Evolutionary conservation across 2,329 filamentous ascomycete genomes (phyloP).

Genomic region (Talaromyces islandicus): DNA sequence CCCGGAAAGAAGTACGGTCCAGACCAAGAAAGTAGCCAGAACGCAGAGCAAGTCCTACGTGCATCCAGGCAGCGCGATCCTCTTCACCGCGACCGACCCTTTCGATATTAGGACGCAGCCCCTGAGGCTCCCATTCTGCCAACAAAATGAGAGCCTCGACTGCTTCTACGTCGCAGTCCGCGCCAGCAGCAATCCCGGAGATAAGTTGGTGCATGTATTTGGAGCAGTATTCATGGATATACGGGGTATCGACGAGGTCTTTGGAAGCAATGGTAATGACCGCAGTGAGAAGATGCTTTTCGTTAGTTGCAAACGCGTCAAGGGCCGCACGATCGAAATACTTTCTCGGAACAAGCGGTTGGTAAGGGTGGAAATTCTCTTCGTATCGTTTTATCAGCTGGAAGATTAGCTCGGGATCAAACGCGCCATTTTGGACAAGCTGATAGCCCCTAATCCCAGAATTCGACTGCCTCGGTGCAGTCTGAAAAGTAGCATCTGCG

Average conservation of each 20-base stretch:
- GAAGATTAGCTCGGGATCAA: conserved; percentile 46
- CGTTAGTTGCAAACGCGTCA: conserved; percentile 52
- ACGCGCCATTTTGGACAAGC: conserved; percentile 37
- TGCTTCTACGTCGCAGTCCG: conserved; percentile 62
- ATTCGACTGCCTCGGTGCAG: conserved; percentile 18
- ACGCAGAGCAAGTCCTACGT: conserved; percentile 63
- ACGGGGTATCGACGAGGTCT: conserved; percentile 59
- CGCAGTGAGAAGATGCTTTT: conserved; percentile 63
- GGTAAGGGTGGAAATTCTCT: conserved; percentile 63
- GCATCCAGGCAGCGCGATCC: conserved; percentile 71
- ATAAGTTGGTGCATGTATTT: conserved; percentile 65
- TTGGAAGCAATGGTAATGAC: conserved; percentile 67
- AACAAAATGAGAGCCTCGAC: conserved; percentile 65
- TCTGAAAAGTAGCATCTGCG: conserved; percentile 9
- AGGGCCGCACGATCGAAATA: conserved; percentile 52
- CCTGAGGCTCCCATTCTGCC: conserved; percentile 68
- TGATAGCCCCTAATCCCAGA: conserved; percentile 37
- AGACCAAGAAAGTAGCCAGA: conserved; percentile 65
- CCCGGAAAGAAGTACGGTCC: conserved; percentile 62
- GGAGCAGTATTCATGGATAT: conserved; percentile 60
- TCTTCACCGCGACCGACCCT: conserved; percentile 66
- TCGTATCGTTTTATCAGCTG: conserved; percentile 55
- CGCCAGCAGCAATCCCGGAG: conserved; percentile 60
- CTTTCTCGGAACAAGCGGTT: conserved; percentile 59
- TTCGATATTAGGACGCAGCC: conserved; percentile 53